phyloP scores from a whole-genome alignment of 2,329 filamentous ascomycete genomes.

The Hypoxylon sp. region DNA sequence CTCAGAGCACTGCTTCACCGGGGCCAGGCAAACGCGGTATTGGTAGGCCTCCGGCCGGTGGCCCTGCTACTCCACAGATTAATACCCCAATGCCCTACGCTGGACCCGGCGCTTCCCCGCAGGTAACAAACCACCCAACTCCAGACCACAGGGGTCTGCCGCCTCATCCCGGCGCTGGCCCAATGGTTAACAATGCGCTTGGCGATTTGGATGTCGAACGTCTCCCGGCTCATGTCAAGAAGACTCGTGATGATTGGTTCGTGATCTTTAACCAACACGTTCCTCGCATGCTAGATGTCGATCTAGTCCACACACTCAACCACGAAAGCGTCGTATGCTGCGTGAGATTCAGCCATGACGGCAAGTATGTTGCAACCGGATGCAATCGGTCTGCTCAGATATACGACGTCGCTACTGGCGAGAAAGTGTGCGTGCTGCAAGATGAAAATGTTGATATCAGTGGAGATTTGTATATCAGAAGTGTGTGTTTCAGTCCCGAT shows the following conservation, averaged over 20 bases:
- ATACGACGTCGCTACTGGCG: constrained; percentile 89
- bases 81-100: constrained; percentile 90
- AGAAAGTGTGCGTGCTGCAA: constrained; percentile 90
- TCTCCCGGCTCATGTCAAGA: constrained; percentile 88
- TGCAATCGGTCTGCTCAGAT: constrained; percentile 99
- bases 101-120: constrained; percentile 85
- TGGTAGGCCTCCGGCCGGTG: constrained; percentile 74
- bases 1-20: constrained; percentile 87
- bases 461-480: constrained; percentile 95
- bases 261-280: constrained; percentile 96
- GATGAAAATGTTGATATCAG: constrained; percentile 89
- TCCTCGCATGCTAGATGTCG: constrained; percentile 90
- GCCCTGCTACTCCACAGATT: constrained; percentile 92
- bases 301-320: constrained; percentile 90
- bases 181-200: constrained; percentile 74
- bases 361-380: constrained; percentile 94
- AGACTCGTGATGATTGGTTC: constrained; percentile 93
- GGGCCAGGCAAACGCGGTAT: constrained; percentile 81
- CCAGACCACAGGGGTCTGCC: constrained; percentile 74
- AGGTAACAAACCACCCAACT: constrained; percentile 85
- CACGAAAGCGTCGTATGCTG: constrained; percentile 99
- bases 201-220: constrained; percentile 90
- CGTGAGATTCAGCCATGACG: constrained; percentile 95
- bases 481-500: constrained; percentile 98
- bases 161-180: constrained; percentile 58